These are phyloP conservation scores for Penicillium brevicompactum DNA, from an alignment of 2,329 filamentous ascomycete genomes.

Conservation along the genomic window DNA sequence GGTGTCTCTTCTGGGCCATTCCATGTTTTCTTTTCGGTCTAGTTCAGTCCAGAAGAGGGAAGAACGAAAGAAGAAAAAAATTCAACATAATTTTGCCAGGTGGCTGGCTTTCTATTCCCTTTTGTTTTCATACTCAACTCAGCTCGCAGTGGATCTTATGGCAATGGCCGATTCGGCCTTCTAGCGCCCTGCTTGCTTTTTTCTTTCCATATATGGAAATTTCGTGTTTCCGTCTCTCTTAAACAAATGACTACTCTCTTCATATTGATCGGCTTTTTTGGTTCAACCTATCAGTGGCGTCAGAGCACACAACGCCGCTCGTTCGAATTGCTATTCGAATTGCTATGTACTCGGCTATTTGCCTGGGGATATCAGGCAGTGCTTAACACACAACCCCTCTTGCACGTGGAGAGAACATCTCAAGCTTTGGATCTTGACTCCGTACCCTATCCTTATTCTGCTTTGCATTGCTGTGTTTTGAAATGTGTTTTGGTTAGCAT, in stretches of 20 bases:
- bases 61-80: slow-evolving; percentile 17
- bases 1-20: slow-evolving; percentile 21
- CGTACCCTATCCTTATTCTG: not conserved
- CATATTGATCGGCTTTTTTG: too few relatives aligned
- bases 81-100: slow-evolving; percentile 25
- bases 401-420: not conserved
- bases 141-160: slow-evolving; percentile 10
- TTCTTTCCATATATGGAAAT: too few relatives aligned
- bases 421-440: not conserved
- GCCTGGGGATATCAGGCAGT: too few relatives aligned
- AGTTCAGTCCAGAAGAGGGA: slow-evolving; percentile 11
- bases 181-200: too few relatives aligned
- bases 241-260: too few relatives aligned
- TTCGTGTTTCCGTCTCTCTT: too few relatives aligned
- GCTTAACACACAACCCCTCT: too few relatives aligned
- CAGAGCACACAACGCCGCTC: too few relatives aligned
- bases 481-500: not conserved
- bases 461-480: not conserved
- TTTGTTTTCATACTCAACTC: slow-evolving; percentile 12
- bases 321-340: too few relatives aligned
- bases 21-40: slow-evolving; percentile 12
- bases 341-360: too few relatives aligned
- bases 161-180: too few relatives aligned
- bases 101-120: slow-evolving; percentile 3
- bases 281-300: too few relatives aligned